A percentile compares a stretch with the other conserved stretches of the same genome.
phyloP scores from a whole-genome alignment of 495 filamentous ascomycete genomes.

The Acidiella bohemica region DNA sequence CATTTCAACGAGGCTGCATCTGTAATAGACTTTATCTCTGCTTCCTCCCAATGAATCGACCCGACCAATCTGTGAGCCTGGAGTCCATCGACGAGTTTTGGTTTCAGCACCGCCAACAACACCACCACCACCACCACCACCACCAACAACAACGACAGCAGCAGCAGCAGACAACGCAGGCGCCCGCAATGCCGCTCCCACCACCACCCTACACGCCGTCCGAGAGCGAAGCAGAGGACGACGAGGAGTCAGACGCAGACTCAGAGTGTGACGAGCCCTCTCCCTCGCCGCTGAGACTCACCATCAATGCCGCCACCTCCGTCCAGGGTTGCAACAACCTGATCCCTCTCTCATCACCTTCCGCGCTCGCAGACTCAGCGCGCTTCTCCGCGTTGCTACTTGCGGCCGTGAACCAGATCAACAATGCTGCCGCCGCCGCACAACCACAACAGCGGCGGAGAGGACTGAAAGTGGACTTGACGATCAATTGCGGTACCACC shows the following conservation, averaged over 20 bases:
- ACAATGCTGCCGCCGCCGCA: slow-evolving; percentile 2
- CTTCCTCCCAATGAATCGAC: too few species aligned
- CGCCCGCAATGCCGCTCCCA: too few species aligned
- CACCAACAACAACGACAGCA: neutral
- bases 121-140: too few species aligned
- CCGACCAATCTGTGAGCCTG: too few species aligned
- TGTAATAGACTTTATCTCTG: too few species aligned
- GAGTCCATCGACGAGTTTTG: too few species aligned
- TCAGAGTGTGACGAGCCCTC: slow-evolving; percentile 1
- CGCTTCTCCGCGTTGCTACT: slow-evolving; percentile 14
- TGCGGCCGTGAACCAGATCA: slow-evolving; percentile 7
- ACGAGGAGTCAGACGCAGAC: slow-evolving; percentile 7
- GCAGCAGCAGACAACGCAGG: neutral
- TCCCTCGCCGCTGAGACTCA: slow-evolving; percentile 9
- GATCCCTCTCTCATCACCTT: slow-evolving; percentile 12
- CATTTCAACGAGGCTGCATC: too few species aligned
- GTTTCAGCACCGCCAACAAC: too few species aligned
- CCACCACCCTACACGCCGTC: slow-evolving; percentile 13
- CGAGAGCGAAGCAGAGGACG: neutral
- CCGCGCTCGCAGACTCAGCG: slow-evolving; percentile 6
- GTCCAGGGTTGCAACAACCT: slow-evolving; percentile 21
- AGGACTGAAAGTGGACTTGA: slow-evolving; percentile 8
- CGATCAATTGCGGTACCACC: slow-evolving; percentile 18
- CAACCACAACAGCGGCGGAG: neutral
- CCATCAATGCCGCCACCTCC: slow-evolving; percentile 17